A percentile compares a stretch with the other conserved stretches of the same genome.
phyloP scores from a whole-genome alignment of 805 yeast genomes.

The Zygotorulaspora danielsina region DNA sequence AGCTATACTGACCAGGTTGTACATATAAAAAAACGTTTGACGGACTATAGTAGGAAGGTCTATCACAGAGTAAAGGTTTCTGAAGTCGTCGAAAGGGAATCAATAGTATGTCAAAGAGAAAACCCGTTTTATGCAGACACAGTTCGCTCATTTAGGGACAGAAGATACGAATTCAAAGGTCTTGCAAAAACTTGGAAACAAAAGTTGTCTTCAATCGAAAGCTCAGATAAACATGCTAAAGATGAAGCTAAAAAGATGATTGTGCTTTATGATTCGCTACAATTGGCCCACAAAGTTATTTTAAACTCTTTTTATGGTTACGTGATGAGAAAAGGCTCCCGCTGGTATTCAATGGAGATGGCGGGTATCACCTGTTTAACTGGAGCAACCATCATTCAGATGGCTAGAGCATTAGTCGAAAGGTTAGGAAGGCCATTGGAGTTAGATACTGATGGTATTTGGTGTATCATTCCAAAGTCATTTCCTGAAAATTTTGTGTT shows the following conservation, averaged over 20 bases:
- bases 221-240: slow-evolving; percentile 51
- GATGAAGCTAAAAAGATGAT: slow-evolving; percentile 96
- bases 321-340: slow-evolving; percentile 97
- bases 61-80: slow-evolving; percentile 78
- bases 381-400: slow-evolving; percentile 96
- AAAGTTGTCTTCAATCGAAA: slow-evolving; percentile 54
- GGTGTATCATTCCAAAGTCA: slow-evolving; percentile 94
- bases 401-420: slow-evolving; percentile 91
- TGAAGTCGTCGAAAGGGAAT: slow-evolving; percentile 81
- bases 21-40: slow-evolving; percentile 67
- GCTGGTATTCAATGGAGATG: slow-evolving; percentile 99
- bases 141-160: slow-evolving; percentile 88
- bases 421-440: slow-evolving; percentile 93
- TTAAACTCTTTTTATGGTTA: slow-evolving; percentile 95
- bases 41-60: slow-evolving; percentile 80
- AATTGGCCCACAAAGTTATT: slow-evolving; percentile 94
- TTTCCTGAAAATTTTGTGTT: slow-evolving; percentile 87
- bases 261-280: slow-evolving; percentile 88
- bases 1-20: slow-evolving; percentile 72
- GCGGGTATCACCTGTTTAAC: slow-evolving; percentile 98
- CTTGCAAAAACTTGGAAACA: slow-evolving; percentile 92
- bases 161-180: slow-evolving; percentile 93
- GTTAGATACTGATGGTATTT: slow-evolving; percentile 97
- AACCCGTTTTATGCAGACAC: slow-evolving; percentile 96
- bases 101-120: slow-evolving; percentile 94